Conservation (phyloP, 495 filamentous ascomycete genomes). For the Xylaria telfairii region DNA sequence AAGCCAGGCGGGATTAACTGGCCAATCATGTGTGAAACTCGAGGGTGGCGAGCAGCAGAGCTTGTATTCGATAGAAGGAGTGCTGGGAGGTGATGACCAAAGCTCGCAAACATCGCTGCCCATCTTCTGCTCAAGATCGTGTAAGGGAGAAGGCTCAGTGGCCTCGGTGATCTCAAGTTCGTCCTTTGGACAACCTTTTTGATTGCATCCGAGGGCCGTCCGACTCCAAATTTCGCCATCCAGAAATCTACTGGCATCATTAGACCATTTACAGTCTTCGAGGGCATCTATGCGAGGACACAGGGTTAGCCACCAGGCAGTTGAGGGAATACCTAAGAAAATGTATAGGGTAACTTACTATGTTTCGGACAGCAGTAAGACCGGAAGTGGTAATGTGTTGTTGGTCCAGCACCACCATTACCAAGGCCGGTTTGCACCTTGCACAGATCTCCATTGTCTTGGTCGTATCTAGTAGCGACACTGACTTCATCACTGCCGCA, state of each 20-base stretch:
- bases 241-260: neutral
- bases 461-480: constrained; percentile 1
- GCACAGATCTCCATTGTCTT: constrained; percentile 2
- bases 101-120: neutral
- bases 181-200: neutral
- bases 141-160: neutral
- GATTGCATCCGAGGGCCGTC: neutral
- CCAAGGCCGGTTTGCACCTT: neutral
- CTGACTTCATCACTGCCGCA: constrained; percentile 10
- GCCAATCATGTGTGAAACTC: constrained; percentile 38
- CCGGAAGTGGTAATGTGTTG: constrained; percentile 6
- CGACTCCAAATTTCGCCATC: neutral
- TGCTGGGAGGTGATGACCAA: neutral
- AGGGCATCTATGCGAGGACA: neutral
- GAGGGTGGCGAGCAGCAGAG: constrained; percentile 40
- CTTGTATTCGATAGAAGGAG: constrained; percentile 3
- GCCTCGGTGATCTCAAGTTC: neutral
- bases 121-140: constrained; percentile 2
- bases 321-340: neutral
- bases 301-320: neutral
- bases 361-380: neutral
- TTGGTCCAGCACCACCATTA: neutral
- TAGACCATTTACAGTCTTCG: neutral
- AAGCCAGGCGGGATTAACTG: constrained; percentile 40
- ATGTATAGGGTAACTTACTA: neutral